Base-by-base conservation (phyloP, 352 stramenopile species). In the Pythium insidiosum region DNA sequence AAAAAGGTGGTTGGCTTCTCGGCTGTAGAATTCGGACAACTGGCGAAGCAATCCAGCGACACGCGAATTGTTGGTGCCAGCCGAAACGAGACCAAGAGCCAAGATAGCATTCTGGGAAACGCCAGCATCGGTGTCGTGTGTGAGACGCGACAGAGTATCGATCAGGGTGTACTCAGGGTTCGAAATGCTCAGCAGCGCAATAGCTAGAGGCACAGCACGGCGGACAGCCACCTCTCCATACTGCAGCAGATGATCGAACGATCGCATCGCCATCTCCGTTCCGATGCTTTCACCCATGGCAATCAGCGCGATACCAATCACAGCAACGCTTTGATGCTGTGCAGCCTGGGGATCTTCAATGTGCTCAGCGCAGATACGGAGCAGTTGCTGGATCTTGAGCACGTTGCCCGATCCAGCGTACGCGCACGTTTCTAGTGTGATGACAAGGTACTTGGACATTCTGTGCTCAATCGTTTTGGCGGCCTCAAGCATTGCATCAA, bases 361-460 rank as follows among this genome's bases (percentile, higher is more conserved):
- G 66, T 99, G 97, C 63, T 99, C 96, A 4, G 96, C 86, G 56
- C 96, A 99, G 40, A 97, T 83, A 54, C 97, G 95, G 25, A 99
- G 73, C 67, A 99, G 88, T 64, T 98, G 77, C 68, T 99, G 96
- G 16, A 99, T 91, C 73, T 98, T 97, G 34, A 99, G 66, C 40
- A 99, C 97, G 61, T 99, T 99, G 9, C 97, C 97, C 35, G 94
- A 98, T 22, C 95, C 97, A 51, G 96, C 94, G 66, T 99, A 99
- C 7, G 97, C 97, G 48, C 90, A 98, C 11, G 95, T 98, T 58
- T 98, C 93, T n/a, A 99, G 66, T 38, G 96, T 95, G 31, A 98
- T 94, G 26, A 86, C 86, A 33, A 97, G 79, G 65, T 97, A 98
- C 65, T 98, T 97, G 10, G 89, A 95, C 62, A 99, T 97, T 51